These are phyloP conservation scores for Gynandropsis gynandra DNA, from an alignment of 345 rosid species.

Conservation along the genomic window DNA sequence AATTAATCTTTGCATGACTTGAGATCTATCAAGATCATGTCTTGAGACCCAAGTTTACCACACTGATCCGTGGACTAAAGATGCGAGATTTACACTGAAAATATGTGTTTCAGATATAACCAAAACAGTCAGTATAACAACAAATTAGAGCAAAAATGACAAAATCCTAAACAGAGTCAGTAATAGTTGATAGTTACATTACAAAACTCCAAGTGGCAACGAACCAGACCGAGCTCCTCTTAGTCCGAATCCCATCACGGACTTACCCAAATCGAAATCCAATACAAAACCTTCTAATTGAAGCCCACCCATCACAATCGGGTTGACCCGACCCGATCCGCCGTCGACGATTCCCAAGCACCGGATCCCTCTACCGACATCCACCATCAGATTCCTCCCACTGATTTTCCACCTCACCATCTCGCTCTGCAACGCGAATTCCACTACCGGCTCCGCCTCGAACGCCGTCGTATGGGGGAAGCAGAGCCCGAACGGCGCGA, in stretches of 20 bases:
- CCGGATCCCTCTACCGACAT: slow-evolving; percentile 35
- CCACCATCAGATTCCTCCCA: slow-evolving; percentile 55
- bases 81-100: no score
- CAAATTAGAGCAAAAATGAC: slow-evolving; percentile 15
- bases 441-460: slow-evolving; percentile 41
- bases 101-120: no score
- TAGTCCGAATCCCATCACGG: slow-evolving; percentile 55
- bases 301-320: slow-evolving; percentile 59
- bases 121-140: no score
- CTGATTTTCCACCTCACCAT: slow-evolving; percentile 75
- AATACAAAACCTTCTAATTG: slow-evolving; percentile 64
- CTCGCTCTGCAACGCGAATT: slow-evolving; percentile 75
- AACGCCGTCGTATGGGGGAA: slow-evolving; percentile 21
- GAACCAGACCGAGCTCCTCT: slow-evolving; percentile 28
- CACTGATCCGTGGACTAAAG: no score
- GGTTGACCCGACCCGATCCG: slow-evolving; percentile 30
- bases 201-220: slow-evolving; percentile 10
- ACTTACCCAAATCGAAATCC: slow-evolving; percentile 59
- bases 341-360: slow-evolving; percentile 77
- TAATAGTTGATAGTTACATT: background rate
- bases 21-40: no score
- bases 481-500: slow-evolving; percentile 55
- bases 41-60: no score
- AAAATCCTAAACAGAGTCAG: slow-evolving; percentile 18
- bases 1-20: no score